Conservation (phyloP, 2,329 filamentous ascomycete species). For the Samsoniella hepiali region DNA sequence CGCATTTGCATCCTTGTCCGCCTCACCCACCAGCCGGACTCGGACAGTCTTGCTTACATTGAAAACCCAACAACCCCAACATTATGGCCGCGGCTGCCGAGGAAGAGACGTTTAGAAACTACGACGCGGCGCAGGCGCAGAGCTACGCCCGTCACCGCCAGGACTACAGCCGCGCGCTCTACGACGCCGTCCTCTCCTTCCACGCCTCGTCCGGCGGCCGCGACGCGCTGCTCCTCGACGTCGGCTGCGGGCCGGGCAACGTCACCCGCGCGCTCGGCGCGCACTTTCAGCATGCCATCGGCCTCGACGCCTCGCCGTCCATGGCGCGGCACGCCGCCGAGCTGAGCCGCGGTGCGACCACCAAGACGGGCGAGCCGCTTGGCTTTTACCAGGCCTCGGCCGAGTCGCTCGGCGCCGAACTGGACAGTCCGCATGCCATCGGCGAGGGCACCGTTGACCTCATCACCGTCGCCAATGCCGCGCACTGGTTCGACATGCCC, state of each 20-base stretch:
- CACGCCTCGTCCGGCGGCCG: slow-evolving; percentile 46
- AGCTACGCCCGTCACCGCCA: slow-evolving; percentile 42
- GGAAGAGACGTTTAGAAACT: neutral
- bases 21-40: too few relatives aligned
- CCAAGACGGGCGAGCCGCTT: slow-evolving; percentile 32
- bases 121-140: slow-evolving; percentile 36
- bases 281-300: slow-evolving; percentile 45
- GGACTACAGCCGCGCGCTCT: slow-evolving; percentile 45
- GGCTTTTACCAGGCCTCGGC: slow-evolving; percentile 42
- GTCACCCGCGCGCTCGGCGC: slow-evolving; percentile 44
- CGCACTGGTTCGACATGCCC: slow-evolving; percentile 57
- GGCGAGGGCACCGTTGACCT: slow-evolving; percentile 47
- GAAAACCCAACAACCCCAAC: too few relatives aligned
- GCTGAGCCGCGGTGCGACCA: slow-evolving; percentile 38
- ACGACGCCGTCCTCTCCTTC: slow-evolving; percentile 43
- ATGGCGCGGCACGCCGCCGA: slow-evolving; percentile 43
- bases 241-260: slow-evolving; percentile 56
- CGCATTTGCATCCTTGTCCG: too few relatives aligned
- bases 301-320: slow-evolving; percentile 48
- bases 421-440: slow-evolving; percentile 44
- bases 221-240: slow-evolving; percentile 44
- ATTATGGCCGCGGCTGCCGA: neutral
- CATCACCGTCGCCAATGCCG: slow-evolving; percentile 46
- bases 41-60: too few relatives aligned
- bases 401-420: slow-evolving; percentile 38